A percentile compares a stretch with the other conserved stretches of the same genome.
Evolutionary conservation across 495 filamentous ascomycete species (phyloP).

Genomic region (Penicillium manginii): DNA sequence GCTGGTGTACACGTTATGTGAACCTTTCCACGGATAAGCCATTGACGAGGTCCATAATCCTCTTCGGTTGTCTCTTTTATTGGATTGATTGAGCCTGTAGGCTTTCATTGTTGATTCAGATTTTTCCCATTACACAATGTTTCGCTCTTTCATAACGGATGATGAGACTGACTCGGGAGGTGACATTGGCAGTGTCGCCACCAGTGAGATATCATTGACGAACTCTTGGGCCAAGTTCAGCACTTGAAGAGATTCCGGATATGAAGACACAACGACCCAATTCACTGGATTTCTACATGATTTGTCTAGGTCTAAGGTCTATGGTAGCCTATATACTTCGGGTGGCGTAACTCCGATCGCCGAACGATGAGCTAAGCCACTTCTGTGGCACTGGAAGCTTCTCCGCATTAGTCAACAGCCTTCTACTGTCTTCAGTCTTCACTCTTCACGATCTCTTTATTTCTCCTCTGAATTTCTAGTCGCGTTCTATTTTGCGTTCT

Average conservation of each 20-base stretch:
- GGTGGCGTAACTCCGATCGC: conserved; percentile 19
- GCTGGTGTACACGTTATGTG: no score
- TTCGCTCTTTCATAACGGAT: background rate
- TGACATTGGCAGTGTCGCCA: background rate
- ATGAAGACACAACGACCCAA: background rate
- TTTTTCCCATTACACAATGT: no score
- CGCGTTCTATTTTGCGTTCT: background rate
- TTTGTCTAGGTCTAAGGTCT: background rate
- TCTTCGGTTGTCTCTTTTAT: background rate
- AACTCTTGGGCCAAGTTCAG: background rate
- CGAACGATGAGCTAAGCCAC: conserved; percentile 30
- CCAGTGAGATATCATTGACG: background rate
- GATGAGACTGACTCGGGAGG: background rate
- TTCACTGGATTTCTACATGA: no score
- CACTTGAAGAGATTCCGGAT: background rate
- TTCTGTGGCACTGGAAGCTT: conserved; percentile 27
- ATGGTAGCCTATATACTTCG: conserved; percentile 5
- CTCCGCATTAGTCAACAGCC: conserved; percentile 42
- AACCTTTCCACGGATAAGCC: no score
- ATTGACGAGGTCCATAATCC: no score
- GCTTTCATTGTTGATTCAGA: no score
- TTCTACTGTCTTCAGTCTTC: conserved; percentile 21
- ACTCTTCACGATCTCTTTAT: background rate
- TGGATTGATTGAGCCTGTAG: background rate
- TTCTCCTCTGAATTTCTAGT: conserved; percentile 5